Evolutionary conservation across 768 basidiomycete genomes (phyloP).

Genomic region (Hirschioporus abietinus): DNA sequence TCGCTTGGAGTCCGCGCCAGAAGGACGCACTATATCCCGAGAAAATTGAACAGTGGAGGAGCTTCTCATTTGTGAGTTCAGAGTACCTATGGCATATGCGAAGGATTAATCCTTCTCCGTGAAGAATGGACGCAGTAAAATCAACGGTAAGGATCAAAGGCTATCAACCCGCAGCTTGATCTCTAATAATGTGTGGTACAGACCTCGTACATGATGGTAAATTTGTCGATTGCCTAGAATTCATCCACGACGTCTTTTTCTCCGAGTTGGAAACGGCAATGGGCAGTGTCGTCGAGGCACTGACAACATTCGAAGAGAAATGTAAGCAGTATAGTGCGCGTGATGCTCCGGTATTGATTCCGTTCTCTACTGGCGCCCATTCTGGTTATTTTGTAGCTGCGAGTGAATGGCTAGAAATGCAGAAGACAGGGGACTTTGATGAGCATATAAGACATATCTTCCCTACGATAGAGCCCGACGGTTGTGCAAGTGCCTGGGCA

Average conservation of each 20-base stretch:
- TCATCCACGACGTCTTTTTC: not conserved
- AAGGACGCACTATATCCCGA: too few species aligned
- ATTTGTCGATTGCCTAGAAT: not conserved
- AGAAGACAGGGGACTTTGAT: not conserved
- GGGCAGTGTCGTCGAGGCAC: too few species aligned
- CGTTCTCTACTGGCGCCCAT: not conserved
- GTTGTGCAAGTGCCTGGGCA: too few species aligned
- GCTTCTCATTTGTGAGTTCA: too few species aligned
- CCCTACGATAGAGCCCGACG: too few species aligned
- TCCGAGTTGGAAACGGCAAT: not conserved
- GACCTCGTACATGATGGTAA: not conserved
- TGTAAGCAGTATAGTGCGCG: not conserved
- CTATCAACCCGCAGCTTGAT: not conserved
- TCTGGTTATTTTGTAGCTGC: not conserved
- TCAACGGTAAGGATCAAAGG: not conserved
- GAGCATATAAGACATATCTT: not conserved
- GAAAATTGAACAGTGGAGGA: too few species aligned
- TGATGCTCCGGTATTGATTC: not conserved
- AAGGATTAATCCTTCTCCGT: not conserved
- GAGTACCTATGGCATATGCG: too few species aligned
- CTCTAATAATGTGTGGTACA: not conserved
- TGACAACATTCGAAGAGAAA: not conserved
- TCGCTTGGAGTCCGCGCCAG: too few species aligned
- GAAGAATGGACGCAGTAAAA: not conserved
- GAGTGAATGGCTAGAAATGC: not conserved